Evolutionary conservation across 352 stramenopile species (phyloP).

Genomic region (Plasmopara muralis): DNA sequence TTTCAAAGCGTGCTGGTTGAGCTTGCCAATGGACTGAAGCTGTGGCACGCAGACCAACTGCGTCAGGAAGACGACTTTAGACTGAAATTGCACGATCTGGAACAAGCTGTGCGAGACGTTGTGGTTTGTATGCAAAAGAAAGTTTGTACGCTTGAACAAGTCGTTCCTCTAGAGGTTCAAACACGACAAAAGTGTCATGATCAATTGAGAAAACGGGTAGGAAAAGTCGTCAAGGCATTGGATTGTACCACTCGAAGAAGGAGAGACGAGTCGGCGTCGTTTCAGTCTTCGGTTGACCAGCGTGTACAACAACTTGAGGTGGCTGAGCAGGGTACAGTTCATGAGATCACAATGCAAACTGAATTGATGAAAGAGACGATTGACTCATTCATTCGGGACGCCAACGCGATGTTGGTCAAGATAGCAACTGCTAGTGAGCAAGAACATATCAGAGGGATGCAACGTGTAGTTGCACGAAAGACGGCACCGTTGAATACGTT

Average conservation of each 20-base stretch:
- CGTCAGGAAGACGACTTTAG: conserved; percentile 37
- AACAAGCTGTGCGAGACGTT: conserved; percentile 24
- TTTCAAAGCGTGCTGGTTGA: conserved; percentile 36
- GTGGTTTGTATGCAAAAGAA: conserved; percentile 31
- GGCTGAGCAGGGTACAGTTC: conserved; percentile 6
- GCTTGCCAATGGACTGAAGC: conserved; percentile 22
- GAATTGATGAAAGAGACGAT: conserved; percentile 24
- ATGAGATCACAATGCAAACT: conserved; percentile 23
- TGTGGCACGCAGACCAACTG: conserved; percentile 20
- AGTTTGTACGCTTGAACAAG: conserved; percentile 46
- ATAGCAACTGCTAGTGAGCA: conserved; percentile 15
- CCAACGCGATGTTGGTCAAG: conserved; percentile 23
- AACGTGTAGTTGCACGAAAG: conserved; percentile 8
- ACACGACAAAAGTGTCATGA: conserved; percentile 53
- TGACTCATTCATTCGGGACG: conserved; percentile 25
- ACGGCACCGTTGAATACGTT: conserved; percentile 3
- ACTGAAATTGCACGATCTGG: conserved; percentile 22
- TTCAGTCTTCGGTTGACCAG: conserved; percentile 12
- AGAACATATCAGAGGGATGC: conserved; percentile 11
- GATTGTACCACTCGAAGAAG: conserved; percentile 24
- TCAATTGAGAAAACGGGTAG: conserved; percentile 38
- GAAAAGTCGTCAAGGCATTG: conserved; percentile 34
- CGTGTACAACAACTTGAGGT: conserved; percentile 30
- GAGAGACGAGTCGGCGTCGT: conserved; percentile 19
- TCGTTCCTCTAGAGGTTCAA: conserved; percentile 56